These are phyloP conservation scores for Aspergillus japonicus DNA, from an alignment of 2,329 filamentous ascomycete genomes.

Conservation along the genomic window DNA sequence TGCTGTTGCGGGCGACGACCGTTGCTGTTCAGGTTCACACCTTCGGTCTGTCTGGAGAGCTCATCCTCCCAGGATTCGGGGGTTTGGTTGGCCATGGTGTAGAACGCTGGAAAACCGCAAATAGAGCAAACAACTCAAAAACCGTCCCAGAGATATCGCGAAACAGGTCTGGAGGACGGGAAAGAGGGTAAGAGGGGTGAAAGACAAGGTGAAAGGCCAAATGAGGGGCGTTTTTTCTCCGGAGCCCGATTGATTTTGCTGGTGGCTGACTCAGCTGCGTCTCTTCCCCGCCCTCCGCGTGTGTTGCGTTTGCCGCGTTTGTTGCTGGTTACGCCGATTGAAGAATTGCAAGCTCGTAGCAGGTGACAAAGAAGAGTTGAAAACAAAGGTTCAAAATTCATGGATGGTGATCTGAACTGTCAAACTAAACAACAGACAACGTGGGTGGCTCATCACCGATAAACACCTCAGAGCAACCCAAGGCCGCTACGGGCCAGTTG, in stretches of 20 bases:
- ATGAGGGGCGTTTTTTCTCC: conserved; percentile 28
- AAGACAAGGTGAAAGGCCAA: conserved; percentile 8
- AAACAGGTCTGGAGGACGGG: conserved; percentile 14
- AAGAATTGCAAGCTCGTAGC: background rate
- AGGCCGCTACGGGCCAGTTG: conserved; percentile 12
- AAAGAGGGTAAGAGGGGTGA: conserved; percentile 11
- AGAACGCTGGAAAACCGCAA: conserved; percentile 21
- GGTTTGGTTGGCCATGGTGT: conserved; percentile 68
- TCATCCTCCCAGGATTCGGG: conserved; percentile 96
- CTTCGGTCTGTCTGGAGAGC: conserved; percentile 73
- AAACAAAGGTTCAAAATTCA: background rate
- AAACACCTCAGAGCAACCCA: conserved; percentile 16
- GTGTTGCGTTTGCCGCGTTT: conserved; percentile 18
- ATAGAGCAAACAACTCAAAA: conserved; percentile 24
- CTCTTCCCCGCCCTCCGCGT: conserved; percentile 14
- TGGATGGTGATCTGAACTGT: background rate
- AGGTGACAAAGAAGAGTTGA: background rate
- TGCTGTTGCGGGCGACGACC: conserved; percentile 48
- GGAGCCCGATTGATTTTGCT: conserved; percentile 26
- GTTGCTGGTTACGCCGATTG: background rate
- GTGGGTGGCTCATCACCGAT: conserved; percentile 25
- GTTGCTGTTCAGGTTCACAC: conserved; percentile 71
- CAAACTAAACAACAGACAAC: conserved; percentile 10
- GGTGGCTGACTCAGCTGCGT: conserved; percentile 30
- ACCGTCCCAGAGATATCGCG: conserved; percentile 12